Conservation (phyloP, 352 stramenopile genomes). For the Phytophthora rubi region DNA sequence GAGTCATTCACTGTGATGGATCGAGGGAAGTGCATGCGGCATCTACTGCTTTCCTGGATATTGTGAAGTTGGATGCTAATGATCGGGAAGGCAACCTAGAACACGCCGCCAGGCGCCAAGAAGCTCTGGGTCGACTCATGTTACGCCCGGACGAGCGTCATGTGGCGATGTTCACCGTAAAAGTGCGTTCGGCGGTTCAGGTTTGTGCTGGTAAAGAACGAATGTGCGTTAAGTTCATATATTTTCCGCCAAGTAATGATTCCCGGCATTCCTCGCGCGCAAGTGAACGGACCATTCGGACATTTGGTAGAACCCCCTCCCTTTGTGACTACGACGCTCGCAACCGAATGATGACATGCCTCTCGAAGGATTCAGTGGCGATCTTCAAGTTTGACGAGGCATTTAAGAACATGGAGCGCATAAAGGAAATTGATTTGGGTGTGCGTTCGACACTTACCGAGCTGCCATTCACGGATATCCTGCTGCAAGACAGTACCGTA, state of each 20-base stretch:
- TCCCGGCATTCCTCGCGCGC: not conserved
- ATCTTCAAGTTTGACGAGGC: constrained; percentile 43
- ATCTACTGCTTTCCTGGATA: constrained; percentile 14
- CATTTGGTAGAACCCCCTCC: constrained; percentile 30
- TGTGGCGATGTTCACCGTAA: constrained; percentile 40
- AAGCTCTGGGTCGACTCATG: constrained; percentile 21
- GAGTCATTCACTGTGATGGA: constrained; percentile 4
- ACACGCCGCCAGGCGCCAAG: not conserved
- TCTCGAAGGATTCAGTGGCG: constrained; percentile 19
- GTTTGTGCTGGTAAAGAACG: constrained; percentile 23
- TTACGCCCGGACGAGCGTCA: constrained; percentile 13
- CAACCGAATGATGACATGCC: constrained; percentile 32
- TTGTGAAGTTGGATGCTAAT: constrained; percentile 31
- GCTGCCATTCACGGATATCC: constrained; percentile 35
- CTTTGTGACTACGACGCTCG: constrained; percentile 35
- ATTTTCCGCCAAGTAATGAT: constrained; percentile 13
- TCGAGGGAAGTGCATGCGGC: constrained; percentile 2
- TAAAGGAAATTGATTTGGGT: constrained; percentile 37
- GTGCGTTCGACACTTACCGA: constrained; percentile 35
- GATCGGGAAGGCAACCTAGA: not conserved
- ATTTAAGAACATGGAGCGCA: constrained; percentile 35
- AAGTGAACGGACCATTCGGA: constrained; percentile 15
- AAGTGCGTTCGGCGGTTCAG: constrained; percentile 31
- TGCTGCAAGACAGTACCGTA: constrained; percentile 31
- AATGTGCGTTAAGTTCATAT: constrained; percentile 30